These are phyloP conservation scores for Auxenochlorella protothecoides DNA, from an alignment of 139 green algal genomes.

Conservation along the genomic window DNA sequence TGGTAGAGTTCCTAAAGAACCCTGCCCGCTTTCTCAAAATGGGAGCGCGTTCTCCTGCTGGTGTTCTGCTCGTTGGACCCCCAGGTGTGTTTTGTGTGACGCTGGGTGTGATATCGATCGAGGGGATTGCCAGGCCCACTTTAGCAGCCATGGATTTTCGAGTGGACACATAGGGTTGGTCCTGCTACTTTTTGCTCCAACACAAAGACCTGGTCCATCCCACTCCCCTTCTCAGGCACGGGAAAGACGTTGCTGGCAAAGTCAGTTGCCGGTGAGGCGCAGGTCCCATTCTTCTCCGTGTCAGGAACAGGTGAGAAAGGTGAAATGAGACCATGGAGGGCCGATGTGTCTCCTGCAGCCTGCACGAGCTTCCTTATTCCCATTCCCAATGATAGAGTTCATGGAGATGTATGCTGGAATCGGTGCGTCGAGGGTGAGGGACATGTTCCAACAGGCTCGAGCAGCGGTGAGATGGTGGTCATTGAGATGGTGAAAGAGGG, in stretches of 20 bases:
- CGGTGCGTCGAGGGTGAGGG: constrained; percentile 47
- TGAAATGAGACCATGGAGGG: no score
- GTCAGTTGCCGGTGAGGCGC: constrained; percentile 67
- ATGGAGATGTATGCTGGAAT: constrained; percentile 61
- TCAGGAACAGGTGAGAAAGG: constrained; percentile 21
- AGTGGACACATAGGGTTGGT: no score
- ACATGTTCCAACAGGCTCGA: constrained; percentile 45
- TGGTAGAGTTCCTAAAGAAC: constrained; percentile 54
- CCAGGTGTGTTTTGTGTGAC: constrained; percentile 23
- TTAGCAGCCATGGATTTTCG: no score
- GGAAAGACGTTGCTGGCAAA: constrained; percentile 60
- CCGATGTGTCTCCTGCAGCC: no score
- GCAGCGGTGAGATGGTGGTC: no score
- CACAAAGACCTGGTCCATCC: no score
- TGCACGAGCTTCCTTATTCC: no score
- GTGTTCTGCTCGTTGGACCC: constrained; percentile 53
- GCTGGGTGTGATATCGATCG: not conserved
- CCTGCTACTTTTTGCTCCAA: no score
- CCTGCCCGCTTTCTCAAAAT: constrained; percentile 46
- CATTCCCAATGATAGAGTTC: constrained; percentile 27
- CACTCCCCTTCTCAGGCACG: constrained; percentile 7
- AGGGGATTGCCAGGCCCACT: no score
- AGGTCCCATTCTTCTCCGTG: constrained; percentile 52
- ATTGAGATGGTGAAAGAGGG: no score
- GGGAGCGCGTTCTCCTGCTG: constrained; percentile 50